Evolutionary conservation across 2,329 filamentous ascomycete genomes (phyloP), one percentile per base, ranked within the genome.

Genomic region (Lachnellula suecica): DNA sequence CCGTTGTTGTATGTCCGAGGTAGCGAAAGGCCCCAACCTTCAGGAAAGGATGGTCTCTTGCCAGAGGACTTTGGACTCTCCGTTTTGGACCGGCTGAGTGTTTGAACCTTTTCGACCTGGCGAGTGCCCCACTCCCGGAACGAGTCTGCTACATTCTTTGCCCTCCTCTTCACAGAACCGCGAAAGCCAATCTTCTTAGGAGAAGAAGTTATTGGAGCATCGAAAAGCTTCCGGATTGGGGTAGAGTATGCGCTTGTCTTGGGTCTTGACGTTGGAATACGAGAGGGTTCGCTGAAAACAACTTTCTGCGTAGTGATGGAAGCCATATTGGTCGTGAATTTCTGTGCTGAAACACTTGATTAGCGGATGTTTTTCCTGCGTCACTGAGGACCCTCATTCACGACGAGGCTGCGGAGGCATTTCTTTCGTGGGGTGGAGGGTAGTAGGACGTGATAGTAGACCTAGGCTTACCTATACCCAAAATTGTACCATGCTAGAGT

Each of bases 321-420:
- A 59, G 56, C 41, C 44, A 58, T 60, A 49, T 34, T 59, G 56
- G 22, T 43, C 22, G 44, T 47, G 37, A 27, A 31, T 49, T 35
- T 31, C 13, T 47, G 20, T 29, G n/a, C 34, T 17, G 17, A 7
- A 25, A 11, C 22, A n/a, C n/a, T n/a, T n/a, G n/a, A n/a, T n/a
- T n/a, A n/a, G n/a, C n/a, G n/a, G 10, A 43, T 24, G 22, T 13
- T 43, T 25, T 24, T 10, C 37, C 19, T 40, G 3, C 19, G 11
- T 40, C n/a, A n/a, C n/a, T n/a, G n/a, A n/a, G n/a, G n/a, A n/a
- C n/a, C n/a, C n/a, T n/a, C n/a, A n/a, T n/a, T n/a, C n/a, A n/a
- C n/a, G n/a, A n/a, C n/a, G n/a, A n/a, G n/a, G n/a, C n/a, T n/a
- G n/a, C n/a, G n/a, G n/a, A n/a, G n/a, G n/a, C n/a, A n/a, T n/a